Conservation (phyloP, 2,329 filamentous ascomycete species). For the Colletotrichum paranaense region DNA sequence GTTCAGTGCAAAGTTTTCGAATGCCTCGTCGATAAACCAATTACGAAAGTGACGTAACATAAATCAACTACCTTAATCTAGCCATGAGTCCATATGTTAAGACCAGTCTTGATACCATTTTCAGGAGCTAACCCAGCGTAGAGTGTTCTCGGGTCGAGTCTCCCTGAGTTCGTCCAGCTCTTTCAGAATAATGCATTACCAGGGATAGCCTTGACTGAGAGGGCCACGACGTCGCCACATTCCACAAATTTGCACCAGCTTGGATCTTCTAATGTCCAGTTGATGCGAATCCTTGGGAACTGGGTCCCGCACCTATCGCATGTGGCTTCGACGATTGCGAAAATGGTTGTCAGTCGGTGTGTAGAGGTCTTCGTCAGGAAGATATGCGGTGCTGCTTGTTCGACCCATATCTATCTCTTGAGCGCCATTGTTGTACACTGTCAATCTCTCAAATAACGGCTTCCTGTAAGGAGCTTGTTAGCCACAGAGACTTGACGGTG, state of each 20-base stretch:
- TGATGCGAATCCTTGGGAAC: constrained; percentile 1
- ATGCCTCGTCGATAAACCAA: too few relatives aligned
- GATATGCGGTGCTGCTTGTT: constrained; percentile 15
- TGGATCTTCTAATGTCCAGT: constrained; percentile 9
- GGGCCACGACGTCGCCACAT: neutral
- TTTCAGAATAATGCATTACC: constrained; percentile 11
- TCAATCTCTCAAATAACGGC: constrained; percentile 2
- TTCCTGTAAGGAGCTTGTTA: neutral
- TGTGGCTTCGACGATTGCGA: neutral
- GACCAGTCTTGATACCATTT: constrained; percentile 4
- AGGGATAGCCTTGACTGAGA: constrained; percentile 1
- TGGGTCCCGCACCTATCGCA: constrained; percentile 13
- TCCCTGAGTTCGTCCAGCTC: constrained; percentile 3
- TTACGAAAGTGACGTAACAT: neutral
- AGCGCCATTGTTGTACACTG: neutral
- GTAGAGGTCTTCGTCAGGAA: neutral
- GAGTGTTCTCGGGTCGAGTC: neutral
- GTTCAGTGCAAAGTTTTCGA: too few relatives aligned
- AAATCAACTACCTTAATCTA: neutral
- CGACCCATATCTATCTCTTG: neutral
- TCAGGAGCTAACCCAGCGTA: constrained; percentile 8
- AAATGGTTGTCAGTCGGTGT: constrained; percentile 9
- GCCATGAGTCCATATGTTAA: constrained; percentile 12
- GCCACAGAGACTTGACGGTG: neutral
- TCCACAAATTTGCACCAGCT: constrained; percentile 8